phyloP scores from a whole-genome alignment of 1,139 yeast genomes.

The Protomyces macrosporus region DNA sequence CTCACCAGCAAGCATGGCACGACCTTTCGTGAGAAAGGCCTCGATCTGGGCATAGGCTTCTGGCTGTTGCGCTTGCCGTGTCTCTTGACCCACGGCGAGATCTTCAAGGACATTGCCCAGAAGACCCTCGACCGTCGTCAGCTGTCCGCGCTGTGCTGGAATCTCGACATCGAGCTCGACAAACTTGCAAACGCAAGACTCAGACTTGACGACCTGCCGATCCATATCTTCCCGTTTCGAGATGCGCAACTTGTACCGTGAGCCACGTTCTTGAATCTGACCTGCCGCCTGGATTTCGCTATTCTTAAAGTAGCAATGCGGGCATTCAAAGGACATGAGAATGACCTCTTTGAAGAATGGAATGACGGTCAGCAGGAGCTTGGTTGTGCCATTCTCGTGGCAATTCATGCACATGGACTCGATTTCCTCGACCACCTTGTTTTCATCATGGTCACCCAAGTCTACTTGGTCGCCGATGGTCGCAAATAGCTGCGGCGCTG shows the following conservation, averaged over 20 bases:
- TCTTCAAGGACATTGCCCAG: constrained; percentile 80
- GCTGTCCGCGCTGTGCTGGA: constrained; percentile 90
- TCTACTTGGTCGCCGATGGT: constrained; percentile 22
- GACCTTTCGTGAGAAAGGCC: constrained; percentile 58
- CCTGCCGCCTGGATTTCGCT: constrained; percentile 94
- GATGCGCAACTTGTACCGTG: constrained; percentile 63
- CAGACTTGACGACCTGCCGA: constrained; percentile 89
- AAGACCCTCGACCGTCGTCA: constrained; percentile 87
- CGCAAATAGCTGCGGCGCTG: constrained; percentile 16
- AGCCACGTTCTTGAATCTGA: constrained; percentile 64
- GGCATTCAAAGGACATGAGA: constrained; percentile 91
- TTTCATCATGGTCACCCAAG: constrained; percentile 7
- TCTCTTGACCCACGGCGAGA: constrained; percentile 71
- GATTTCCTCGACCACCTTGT: constrained; percentile 48
- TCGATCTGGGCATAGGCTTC: constrained; percentile 70
- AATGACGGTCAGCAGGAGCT: constrained; percentile 76
- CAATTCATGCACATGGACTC: constrained; percentile 97
- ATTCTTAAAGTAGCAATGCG: constrained; percentile 87
- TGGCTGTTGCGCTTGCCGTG: constrained; percentile 67
- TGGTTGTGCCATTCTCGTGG: constrained; percentile 74
- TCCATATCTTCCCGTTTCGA: constrained; percentile 71
- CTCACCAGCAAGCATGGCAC: constrained; percentile 56
- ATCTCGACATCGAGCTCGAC: constrained; percentile 85
- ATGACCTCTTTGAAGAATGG: constrained; percentile 91
- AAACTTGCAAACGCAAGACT: constrained; percentile 75